Percentiles rank a stretch among this genome's conserved stretches.
Conservation (phyloP, 1,139 yeast genomes). For the Saccharomyces hybrid region DNA sequence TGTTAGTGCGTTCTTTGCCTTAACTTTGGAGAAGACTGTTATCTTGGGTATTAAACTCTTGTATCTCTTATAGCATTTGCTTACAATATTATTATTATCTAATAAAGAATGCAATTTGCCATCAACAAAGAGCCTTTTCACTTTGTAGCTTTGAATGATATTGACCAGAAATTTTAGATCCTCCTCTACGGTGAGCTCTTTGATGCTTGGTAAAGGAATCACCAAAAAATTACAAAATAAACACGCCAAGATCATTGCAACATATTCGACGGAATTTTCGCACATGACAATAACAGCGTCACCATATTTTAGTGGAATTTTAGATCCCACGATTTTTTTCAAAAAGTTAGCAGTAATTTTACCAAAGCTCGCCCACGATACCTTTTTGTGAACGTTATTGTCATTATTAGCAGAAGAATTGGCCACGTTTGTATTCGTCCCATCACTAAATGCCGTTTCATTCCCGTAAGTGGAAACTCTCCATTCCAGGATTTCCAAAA, state of each 20-base stretch:
- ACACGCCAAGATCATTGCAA: conserved; percentile 80
- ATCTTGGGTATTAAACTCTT: conserved; percentile 26
- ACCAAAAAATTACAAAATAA: conserved; percentile 73
- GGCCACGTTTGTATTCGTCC: conserved; percentile 36
- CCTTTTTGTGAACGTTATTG: conserved; percentile 44
- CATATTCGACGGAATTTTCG: conserved; percentile 80
- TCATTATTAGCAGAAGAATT: conserved; percentile 25
- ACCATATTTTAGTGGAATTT: conserved; percentile 52
- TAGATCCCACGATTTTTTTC: conserved; percentile 41
- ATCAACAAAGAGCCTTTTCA: conserved; percentile 68
- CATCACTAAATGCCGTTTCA: conserved; percentile 68
- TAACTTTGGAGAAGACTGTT: conserved; percentile 28
- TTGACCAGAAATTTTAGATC: conserved; percentile 66
- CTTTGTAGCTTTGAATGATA: conserved; percentile 61
- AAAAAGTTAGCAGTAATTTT: conserved; percentile 57
- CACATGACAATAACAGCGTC: conserved; percentile 74
- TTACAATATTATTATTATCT: conserved; percentile 42
- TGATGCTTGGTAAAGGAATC: conserved; percentile 74
- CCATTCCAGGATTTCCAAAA: conserved; percentile 71
- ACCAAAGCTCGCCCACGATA: conserved; percentile 85
- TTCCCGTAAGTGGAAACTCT: conserved; percentile 71
- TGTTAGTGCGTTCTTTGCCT: conserved; percentile 20
- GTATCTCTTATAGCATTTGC: conserved; percentile 42
- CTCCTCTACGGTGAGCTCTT: conserved; percentile 60
- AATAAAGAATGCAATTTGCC: conserved; percentile 64